A percentile compares a stretch with the other conserved stretches of the same genome.
Evolutionary conservation across 148 eudicot species (phyloP).

Genomic region (Linanthus parryae): DNA sequence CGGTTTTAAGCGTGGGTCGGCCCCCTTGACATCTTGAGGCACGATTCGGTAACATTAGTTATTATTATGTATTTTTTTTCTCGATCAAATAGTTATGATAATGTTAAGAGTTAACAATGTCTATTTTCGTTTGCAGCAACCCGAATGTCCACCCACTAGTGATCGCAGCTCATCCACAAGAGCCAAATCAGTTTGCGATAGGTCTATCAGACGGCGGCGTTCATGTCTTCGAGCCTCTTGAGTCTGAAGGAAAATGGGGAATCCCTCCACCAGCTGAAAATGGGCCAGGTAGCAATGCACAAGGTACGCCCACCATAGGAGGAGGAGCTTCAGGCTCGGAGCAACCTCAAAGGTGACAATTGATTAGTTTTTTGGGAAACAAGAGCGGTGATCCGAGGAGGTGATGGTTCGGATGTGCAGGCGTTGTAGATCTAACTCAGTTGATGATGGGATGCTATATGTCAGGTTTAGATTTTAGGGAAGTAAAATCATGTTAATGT

Average conservation of each 20-base stretch:
- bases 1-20: too few relatives aligned
- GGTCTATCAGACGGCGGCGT: slow-evolving; percentile 91
- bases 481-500: too few relatives aligned
- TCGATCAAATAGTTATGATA: too few relatives aligned
- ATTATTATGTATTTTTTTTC: not conserved
- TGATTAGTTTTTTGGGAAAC: slow-evolving; percentile 14
- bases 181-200: slow-evolving; percentile 77
- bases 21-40: too few relatives aligned
- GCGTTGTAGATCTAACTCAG: too few relatives aligned
- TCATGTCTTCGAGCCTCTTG: slow-evolving; percentile 80
- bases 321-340: slow-evolving; percentile 67
- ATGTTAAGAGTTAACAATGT: too few relatives aligned
- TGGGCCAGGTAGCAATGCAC: slow-evolving; percentile 59
- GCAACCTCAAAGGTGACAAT: slow-evolving; percentile 64
- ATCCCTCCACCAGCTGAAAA: slow-evolving; percentile 65
- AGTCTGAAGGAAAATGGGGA: slow-evolving; percentile 84
- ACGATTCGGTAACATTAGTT: too few relatives aligned
- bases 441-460: too few relatives aligned
- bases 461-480: too few relatives aligned
- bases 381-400: too few relatives aligned
- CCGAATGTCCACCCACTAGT: slow-evolving; percentile 75
- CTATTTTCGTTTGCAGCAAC: slow-evolving; percentile 32
- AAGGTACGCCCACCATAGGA: slow-evolving; percentile 58
- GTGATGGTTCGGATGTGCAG: too few relatives aligned
- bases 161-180: slow-evolving; percentile 86